phyloP scores from a whole-genome alignment of 2,329 filamentous ascomycete genomes.

The Chaetomium sp. region DNA sequence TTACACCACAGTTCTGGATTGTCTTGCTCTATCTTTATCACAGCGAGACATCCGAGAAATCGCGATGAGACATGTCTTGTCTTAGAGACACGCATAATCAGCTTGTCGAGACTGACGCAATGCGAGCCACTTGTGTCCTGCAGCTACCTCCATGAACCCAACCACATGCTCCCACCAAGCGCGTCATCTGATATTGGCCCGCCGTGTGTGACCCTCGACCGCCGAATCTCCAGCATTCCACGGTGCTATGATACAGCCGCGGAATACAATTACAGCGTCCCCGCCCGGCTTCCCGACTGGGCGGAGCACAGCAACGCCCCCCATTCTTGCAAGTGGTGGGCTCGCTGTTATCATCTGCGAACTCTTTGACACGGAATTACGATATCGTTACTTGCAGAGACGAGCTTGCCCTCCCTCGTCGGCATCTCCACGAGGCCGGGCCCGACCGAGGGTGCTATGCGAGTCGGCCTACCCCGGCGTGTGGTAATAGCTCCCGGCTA shows the following conservation, averaged over 20 bases:
- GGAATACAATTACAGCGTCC: not conserved
- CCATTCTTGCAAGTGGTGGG: not conserved
- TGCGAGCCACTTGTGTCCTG: not conserved
- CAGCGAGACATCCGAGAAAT: not conserved
- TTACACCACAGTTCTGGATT: not conserved
- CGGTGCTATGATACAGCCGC: not conserved
- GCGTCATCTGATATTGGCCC: constrained; percentile 15
- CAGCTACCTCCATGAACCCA: not conserved
- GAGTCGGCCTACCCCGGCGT: constrained; percentile 22
- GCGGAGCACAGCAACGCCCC: constrained; percentile 1
- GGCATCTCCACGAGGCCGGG: not conserved
- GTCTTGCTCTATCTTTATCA: not conserved
- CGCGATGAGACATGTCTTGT: not conserved
- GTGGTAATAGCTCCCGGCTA: constrained; percentile 19
- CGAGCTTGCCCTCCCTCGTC: not conserved
- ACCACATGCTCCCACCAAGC: not conserved
- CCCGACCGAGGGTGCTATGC: not conserved
- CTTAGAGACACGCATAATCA: not conserved
- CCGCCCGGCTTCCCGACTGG: constrained; percentile 1
- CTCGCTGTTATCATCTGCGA: not conserved
- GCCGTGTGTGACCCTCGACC: constrained; percentile 12
- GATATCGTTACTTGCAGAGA: not conserved
- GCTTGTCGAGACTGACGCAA: not conserved
- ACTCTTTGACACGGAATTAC: not conserved
- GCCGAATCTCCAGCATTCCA: constrained; percentile 14